phyloP scores from a whole-genome alignment of 139 green algal genomes.

The Yamagishiella unicocca region DNA sequence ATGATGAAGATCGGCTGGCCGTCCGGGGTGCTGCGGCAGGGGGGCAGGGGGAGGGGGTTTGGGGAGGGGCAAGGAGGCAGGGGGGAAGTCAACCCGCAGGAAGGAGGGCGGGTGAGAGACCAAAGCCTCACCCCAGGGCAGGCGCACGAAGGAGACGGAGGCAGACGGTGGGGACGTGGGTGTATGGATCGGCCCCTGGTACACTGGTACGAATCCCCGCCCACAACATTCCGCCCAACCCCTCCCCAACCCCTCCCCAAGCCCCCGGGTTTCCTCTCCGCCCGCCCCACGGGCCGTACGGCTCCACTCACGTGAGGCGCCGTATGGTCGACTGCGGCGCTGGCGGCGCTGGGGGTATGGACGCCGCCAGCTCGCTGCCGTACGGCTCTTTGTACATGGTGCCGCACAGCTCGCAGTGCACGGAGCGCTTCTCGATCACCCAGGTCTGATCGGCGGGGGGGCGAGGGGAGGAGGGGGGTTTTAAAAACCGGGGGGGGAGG shows the following conservation, averaged over 20 bases:
- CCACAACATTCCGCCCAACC: not conserved
- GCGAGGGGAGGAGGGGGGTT: no score
- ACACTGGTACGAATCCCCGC: not conserved
- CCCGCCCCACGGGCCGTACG: no score
- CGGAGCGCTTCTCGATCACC: slow-evolving; percentile 39
- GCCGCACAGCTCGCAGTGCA: slow-evolving; percentile 41
- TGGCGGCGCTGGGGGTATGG: slow-evolving; percentile 26
- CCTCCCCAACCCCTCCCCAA: no score
- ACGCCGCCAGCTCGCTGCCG: slow-evolving; percentile 33
- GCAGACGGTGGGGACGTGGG: no score
- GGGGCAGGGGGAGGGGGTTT: not conserved
- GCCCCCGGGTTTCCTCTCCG: no score
- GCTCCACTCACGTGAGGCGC: slow-evolving; percentile 11
- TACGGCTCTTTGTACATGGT: slow-evolving; percentile 43
- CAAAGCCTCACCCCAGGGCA: no score
- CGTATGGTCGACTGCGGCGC: not conserved
- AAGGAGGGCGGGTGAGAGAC: no score
- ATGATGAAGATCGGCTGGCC: slow-evolving; percentile 46
- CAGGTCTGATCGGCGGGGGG: no score
- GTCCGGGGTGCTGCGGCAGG: slow-evolving; percentile 3
- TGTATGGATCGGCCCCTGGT: not conserved
- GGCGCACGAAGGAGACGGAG: no score
- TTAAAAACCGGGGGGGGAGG: no score
- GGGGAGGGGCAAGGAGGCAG: not conserved
- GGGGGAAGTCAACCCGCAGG: no score